These are phyloP conservation scores for Chlamydomonas eustigma DNA, from an alignment of 139 green algal species.

Conservation along the genomic window DNA sequence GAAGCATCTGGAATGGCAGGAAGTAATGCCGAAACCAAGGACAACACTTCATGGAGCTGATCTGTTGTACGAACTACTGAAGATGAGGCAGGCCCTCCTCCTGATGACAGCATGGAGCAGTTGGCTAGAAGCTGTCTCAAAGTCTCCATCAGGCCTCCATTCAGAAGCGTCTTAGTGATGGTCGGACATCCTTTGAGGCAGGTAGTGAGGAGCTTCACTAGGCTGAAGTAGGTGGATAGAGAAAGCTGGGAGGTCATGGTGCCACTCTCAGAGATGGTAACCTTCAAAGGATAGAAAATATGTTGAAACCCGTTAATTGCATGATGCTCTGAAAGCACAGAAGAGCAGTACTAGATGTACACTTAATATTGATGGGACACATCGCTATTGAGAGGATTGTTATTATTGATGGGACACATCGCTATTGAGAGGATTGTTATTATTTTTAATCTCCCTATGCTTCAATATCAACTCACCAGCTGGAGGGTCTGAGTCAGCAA, in stretches of 20 bases:
- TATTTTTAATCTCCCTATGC: too few relatives aligned
- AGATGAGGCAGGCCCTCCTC: conserved; percentile 9
- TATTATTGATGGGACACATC: too few relatives aligned
- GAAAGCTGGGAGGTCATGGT: conserved; percentile 63
- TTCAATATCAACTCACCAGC: conserved; percentile 68
- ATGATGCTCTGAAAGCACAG: background rate
- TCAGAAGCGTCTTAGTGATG: conserved; percentile 67
- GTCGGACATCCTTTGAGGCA: conserved; percentile 47
- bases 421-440: too few relatives aligned
- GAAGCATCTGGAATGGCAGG: conserved; percentile 65
- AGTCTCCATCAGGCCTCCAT: conserved; percentile 47
- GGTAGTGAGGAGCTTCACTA: conserved; percentile 75
- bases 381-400: too few relatives aligned
- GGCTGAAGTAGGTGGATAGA: conserved; percentile 73
- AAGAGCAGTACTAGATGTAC: too few relatives aligned
- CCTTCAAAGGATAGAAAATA: conserved; percentile 8
- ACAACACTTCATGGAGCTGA: conserved; percentile 82
- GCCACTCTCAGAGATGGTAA: conserved; percentile 41
- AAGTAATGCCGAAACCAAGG: conserved; percentile 69
- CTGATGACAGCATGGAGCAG: conserved; percentile 47
- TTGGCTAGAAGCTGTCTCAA: conserved; percentile 41
- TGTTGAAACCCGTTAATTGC: background rate
- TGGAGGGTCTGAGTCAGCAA: conserved; percentile 73
- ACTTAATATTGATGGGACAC: too few relatives aligned
- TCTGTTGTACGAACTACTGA: conserved; percentile 64